Base-by-base conservation (phyloP, 75 land plant species). In the Pinus tabuliformis region DNA sequence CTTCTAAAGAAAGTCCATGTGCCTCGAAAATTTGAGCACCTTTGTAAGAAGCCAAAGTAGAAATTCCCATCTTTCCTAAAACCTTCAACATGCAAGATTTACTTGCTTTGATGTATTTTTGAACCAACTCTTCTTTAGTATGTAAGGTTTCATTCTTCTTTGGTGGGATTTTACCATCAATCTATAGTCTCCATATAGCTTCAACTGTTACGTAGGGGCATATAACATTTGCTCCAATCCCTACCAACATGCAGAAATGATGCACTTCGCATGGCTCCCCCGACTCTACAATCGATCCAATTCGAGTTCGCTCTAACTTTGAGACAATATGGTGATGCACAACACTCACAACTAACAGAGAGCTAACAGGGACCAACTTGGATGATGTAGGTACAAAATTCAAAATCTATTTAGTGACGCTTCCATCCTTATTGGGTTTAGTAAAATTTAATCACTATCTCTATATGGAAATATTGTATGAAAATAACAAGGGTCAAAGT, bases 21-120 rank as follows among this genome's bases (percentile, higher is more conserved):
- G 99, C 99, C 78, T 97, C 99, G 85, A 97, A 97, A 54, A 97
- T 97, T 70, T 97, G 99, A 56, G 99, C 99, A 78, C 99, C 99
- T 65, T 97, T 97, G 81, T 95, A 97, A 14, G 99, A 97, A 6
- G 99, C 99, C 83, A 97, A 83, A 39, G 99, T 97, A 54, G 98
- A 95, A 57, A 97, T 97, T 37, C 99, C 99, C 99, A 97, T 97
- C 77, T 97, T 97, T 8, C 98, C 99, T 73, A 97, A 88, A 73
- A 97, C 99, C 77, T 97, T 97, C 86, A 97, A 88, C 90, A 97
- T 97, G 54, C 99, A 98, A 75, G 97, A 95, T 68, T 91, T 93
- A 81, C 87, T 85, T 60, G 98, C 98, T 62, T 91, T 84, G 77
- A 95, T 91, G 66, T 93, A 97, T 78, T 88, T 95, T 75, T 84